Percentiles rank a stretch among this genome's conserved stretches.
Conservation (phyloP, 2,329 filamentous ascomycete species). For the Aphanoascus verrucosus region DNA sequence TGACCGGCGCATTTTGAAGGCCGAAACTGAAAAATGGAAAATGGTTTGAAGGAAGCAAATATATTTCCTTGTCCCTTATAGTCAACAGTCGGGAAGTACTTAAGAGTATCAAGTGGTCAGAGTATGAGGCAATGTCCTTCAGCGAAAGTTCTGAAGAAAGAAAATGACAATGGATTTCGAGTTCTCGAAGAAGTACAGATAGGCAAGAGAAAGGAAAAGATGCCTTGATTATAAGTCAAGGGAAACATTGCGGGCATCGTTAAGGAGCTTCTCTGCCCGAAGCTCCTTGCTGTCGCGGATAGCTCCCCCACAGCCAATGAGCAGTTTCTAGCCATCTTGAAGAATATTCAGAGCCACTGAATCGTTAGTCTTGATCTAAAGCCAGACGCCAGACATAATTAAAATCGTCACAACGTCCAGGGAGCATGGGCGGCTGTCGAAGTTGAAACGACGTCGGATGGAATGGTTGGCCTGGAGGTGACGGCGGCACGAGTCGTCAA, state of each 20-base stretch:
- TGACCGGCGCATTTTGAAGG: constrained; percentile 1
- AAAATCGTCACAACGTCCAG: neutral
- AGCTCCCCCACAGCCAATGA: neutral
- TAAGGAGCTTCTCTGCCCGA: neutral
- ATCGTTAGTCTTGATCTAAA: neutral
- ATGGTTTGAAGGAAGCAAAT: neutral
- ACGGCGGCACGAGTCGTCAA: constrained; percentile 4
- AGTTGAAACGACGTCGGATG: constrained; percentile 1
- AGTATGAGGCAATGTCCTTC: neutral
- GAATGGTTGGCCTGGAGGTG: constrained; percentile 7
- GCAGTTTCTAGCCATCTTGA: neutral
- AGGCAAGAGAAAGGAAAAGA: neutral
- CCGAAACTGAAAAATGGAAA: neutral
- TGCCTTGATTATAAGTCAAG: neutral
- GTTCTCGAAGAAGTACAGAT: neutral
- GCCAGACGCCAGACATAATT: neutral
- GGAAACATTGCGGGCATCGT: neutral
- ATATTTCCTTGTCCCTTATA: neutral
- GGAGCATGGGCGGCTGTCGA: constrained; percentile 6
- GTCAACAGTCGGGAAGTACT: neutral
- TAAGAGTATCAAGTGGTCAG: neutral
- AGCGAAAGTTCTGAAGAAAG: neutral
- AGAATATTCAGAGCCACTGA: neutral
- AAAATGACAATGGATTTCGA: neutral
- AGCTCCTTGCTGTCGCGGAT: neutral